Evolutionary conservation across 306 rosid genomes (phyloP).

Genomic region (Sphenostylis stenocarpa): DNA sequence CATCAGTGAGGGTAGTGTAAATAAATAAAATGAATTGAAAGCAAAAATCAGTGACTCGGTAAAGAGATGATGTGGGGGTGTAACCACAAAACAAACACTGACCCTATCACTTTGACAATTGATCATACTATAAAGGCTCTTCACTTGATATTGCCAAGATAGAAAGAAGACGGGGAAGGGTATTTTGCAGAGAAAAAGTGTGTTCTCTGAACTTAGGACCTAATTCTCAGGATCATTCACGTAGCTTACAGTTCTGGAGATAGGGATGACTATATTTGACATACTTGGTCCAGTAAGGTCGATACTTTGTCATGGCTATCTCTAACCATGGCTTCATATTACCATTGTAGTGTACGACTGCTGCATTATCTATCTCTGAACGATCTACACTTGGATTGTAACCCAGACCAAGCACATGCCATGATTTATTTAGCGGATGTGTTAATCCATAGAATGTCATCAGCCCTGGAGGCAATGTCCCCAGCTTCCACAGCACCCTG

Average conservation of each 20-base stretch:
- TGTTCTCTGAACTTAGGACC: constrained; percentile 19
- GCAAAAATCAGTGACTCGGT: constrained; percentile 60
- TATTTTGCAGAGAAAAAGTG: constrained; percentile 18
- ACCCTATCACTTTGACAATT: constrained; percentile 36
- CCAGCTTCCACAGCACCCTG: constrained; percentile 91
- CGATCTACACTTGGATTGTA: constrained; percentile 86
- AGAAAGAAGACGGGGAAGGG: constrained; percentile 8
- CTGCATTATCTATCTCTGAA: constrained; percentile 77
- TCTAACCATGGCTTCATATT: constrained; percentile 99
- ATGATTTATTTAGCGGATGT: constrained; percentile 75
- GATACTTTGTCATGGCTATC: constrained; percentile 84
- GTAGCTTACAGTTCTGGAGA: constrained; percentile 68
- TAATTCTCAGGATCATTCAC: constrained; percentile 46
- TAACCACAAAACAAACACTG: constrained; percentile 29
- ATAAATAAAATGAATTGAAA: constrained; percentile 67
- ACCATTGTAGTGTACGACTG: constrained; percentile 92
- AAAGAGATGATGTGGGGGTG: constrained; percentile 24
- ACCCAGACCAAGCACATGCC: constrained; percentile 99
- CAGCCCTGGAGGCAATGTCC: constrained; percentile 94
- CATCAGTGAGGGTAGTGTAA: constrained; percentile 51
- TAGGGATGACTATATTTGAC: constrained; percentile 83
- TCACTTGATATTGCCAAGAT: constrained; percentile 35
- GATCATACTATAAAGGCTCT: constrained; percentile 35
- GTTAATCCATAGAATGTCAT: constrained; percentile 91
- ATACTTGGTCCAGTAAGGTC: constrained; percentile 87